Conservation (phyloP, 2,329 filamentous ascomycete genomes). For the Xylariaceae sp. region DNA sequence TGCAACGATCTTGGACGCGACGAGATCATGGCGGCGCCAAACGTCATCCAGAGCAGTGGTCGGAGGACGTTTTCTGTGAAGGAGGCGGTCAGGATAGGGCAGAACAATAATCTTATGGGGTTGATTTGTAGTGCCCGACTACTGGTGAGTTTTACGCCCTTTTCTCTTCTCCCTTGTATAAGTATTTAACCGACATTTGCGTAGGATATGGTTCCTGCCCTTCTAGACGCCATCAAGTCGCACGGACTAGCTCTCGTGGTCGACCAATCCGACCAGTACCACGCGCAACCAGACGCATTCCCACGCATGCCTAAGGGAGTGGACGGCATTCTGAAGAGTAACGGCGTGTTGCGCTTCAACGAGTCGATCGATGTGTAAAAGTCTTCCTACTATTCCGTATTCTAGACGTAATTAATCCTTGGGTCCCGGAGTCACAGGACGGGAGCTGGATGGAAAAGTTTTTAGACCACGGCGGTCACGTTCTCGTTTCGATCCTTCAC, state of each 20-base stretch:
- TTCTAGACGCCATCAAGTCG: conserved; percentile 90
- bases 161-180: not conserved
- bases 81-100: conserved; percentile 86
- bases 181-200: not conserved
- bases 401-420: not conserved
- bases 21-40: conserved; percentile 37
- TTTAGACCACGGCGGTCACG: not conserved
- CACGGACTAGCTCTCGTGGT: conserved; percentile 88
- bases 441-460: not conserved
- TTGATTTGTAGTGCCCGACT: conserved; percentile 83
- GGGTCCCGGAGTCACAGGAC: not conserved
- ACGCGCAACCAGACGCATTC: conserved; percentile 45
- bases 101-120: conserved; percentile 98
- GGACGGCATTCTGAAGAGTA: conserved; percentile 78
- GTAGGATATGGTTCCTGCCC: conserved; percentile 85
- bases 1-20: conserved; percentile 84
- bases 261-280: conserved; percentile 65
- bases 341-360: conserved; percentile 87
- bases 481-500: not conserved
- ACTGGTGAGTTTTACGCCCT: conserved; percentile 54
- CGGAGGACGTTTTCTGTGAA: conserved; percentile 81
- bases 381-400: conserved; percentile 1
- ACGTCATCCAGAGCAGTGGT: conserved; percentile 51
- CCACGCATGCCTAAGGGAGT: conserved; percentile 69
- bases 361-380: conserved; percentile 75